Percentiles rank a stretch among this genome's conserved stretches.
phyloP scores from a whole-genome alignment of 768 basidiomycete species.

The Vararia minispora region DNA sequence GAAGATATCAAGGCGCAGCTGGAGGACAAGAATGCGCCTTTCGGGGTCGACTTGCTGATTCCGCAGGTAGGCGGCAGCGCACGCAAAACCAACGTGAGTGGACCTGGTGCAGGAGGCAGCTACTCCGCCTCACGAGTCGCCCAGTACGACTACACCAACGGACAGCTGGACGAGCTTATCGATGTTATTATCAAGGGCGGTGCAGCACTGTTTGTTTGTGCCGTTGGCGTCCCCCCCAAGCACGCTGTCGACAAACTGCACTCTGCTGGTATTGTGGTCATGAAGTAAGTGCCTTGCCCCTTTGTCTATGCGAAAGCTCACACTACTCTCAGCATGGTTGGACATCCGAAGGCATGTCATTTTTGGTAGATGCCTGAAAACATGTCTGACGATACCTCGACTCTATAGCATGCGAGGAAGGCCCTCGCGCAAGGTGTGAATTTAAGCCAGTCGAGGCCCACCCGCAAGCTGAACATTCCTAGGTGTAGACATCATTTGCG shows the following conservation, averaged over 20 bases:
- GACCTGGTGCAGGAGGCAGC: neutral
- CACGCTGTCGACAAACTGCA: conserved; percentile 76
- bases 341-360: conserved; percentile 70
- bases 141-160: conserved; percentile 66
- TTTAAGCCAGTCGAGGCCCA: neutral
- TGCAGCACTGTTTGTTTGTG: conserved; percentile 72
- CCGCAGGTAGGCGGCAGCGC: conserved; percentile 78
- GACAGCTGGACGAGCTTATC: conserved; percentile 65
- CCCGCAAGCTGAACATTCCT: neutral
- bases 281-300: conserved; percentile 54
- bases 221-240: conserved; percentile 77
- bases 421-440: conserved; percentile 61
- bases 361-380: neutral
- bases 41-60: conserved; percentile 75
- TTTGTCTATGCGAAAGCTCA: neutral
- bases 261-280: conserved; percentile 64
- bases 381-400: conserved; percentile 2
- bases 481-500: conserved; percentile 88
- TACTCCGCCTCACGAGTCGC: neutral
- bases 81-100: conserved; percentile 63
- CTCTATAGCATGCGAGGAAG: conserved; percentile 52
- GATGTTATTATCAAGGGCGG: conserved; percentile 69
- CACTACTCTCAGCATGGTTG: conserved; percentile 49
- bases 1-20: conserved; percentile 65
- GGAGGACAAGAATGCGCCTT: conserved; percentile 64